Conservation (phyloP, 2,329 filamentous ascomycete species). For the Aspergillus ibericus region DNA sequence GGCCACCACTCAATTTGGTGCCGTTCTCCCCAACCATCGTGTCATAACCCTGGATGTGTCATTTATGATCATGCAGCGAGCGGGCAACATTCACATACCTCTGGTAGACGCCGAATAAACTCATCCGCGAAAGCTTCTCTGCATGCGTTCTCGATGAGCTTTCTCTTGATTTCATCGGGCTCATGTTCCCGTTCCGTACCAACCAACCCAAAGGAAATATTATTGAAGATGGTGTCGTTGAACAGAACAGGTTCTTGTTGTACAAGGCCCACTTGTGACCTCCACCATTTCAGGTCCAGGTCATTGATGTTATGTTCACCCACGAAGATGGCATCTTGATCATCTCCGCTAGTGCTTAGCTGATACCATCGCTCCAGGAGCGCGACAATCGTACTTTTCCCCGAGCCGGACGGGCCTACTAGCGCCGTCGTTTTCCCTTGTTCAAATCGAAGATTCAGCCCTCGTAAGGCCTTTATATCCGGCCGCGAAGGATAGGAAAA, state of each 20-base stretch:
- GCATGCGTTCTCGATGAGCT: slow-evolving; percentile 61
- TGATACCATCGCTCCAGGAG: slow-evolving; percentile 48
- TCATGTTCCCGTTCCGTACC: slow-evolving; percentile 38
- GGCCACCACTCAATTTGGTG: slow-evolving; percentile 77
- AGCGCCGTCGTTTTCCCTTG: slow-evolving; percentile 44
- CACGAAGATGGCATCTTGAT: slow-evolving; percentile 53
- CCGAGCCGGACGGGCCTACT: slow-evolving; percentile 48
- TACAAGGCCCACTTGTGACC: slow-evolving; percentile 61
- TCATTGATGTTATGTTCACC: slow-evolving; percentile 55
- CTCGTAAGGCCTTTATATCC: slow-evolving; percentile 36
- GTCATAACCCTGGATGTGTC: slow-evolving; percentile 59
- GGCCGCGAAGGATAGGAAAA: slow-evolving; percentile 67
- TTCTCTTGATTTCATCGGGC: slow-evolving; percentile 43
- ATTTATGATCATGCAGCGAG: background rate
- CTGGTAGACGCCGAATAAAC: slow-evolving; percentile 64
- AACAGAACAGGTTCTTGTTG: slow-evolving; percentile 70
- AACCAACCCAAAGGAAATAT: slow-evolving; percentile 60
- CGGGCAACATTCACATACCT: slow-evolving; percentile 10
- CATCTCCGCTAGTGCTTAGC: slow-evolving; percentile 12
- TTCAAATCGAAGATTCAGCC: slow-evolving; percentile 34
- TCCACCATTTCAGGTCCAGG: slow-evolving; percentile 63
- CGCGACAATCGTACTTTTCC: slow-evolving; percentile 48
- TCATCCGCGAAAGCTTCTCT: slow-evolving; percentile 68
- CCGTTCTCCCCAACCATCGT: slow-evolving; percentile 76
- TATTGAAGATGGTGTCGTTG: slow-evolving; percentile 64